These are phyloP conservation scores for Kodamaea restingae DNA, from an alignment of 805 yeast species.

Conservation along the genomic window DNA sequence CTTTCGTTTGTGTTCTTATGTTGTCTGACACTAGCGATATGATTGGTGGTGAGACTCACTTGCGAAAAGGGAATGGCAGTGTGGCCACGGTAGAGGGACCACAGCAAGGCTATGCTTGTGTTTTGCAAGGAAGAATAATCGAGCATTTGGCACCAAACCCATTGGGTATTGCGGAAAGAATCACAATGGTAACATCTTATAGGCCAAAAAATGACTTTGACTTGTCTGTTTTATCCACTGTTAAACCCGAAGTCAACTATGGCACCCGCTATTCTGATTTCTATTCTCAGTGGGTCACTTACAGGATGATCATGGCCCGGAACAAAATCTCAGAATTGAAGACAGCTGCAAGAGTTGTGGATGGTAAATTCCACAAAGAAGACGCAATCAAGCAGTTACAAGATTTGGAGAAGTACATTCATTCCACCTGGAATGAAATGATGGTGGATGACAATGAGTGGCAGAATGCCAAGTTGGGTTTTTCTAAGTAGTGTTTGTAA, in stretches of 20 bases:
- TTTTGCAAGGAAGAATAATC: slow-evolving; percentile 45
- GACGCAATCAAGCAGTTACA: slow-evolving; percentile 15
- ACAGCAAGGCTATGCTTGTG: slow-evolving; percentile 45
- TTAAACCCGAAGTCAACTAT: slow-evolving; percentile 36
- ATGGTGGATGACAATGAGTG: slow-evolving; percentile 18
- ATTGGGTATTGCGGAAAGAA: slow-evolving; percentile 31
- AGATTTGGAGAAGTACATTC: slow-evolving; percentile 22
- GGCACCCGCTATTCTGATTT: slow-evolving; percentile 34
- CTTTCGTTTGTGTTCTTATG: slow-evolving; percentile 64
- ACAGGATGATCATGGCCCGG: slow-evolving; percentile 25
- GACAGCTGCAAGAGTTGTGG: slow-evolving; percentile 11
- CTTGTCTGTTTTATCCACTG: slow-evolving; percentile 31
- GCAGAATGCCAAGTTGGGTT: slow-evolving; percentile 10
- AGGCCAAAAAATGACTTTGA: slow-evolving; percentile 31
- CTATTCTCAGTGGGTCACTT: slow-evolving; percentile 36
- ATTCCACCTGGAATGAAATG: slow-evolving; percentile 31
- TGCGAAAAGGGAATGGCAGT: slow-evolving; percentile 38
- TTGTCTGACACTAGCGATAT: slow-evolving; percentile 52
- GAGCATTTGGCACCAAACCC: slow-evolving; percentile 48
- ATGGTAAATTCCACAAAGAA: slow-evolving; percentile 25
- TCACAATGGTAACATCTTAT: slow-evolving; percentile 41
- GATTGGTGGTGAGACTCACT: slow-evolving; percentile 60
- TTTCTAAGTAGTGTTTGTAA: background rate
- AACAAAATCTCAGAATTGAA: slow-evolving; percentile 22
- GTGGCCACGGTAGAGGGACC: slow-evolving; percentile 32